These are phyloP conservation scores for Xylariaceae sp. DNA, from an alignment of 2,329 filamentous ascomycete species.

Conservation along the genomic window DNA sequence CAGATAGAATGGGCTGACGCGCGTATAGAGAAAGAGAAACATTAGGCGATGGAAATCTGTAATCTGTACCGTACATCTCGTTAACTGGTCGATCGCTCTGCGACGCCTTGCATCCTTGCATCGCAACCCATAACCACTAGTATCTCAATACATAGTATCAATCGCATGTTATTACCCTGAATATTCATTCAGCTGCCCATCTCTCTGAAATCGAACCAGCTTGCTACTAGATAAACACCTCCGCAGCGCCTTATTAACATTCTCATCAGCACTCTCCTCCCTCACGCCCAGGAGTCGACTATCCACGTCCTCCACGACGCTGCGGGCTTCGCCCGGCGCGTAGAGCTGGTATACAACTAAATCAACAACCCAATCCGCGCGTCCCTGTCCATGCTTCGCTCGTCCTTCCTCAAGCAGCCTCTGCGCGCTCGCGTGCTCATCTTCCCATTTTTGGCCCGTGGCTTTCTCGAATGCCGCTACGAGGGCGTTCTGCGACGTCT, in stretches of 20 bases:
- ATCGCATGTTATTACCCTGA: no score
- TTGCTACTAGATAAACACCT: not conserved
- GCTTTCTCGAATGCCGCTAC: constrained; percentile 26
- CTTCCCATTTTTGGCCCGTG: constrained; percentile 21
- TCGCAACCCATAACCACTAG: no score
- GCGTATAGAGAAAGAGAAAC: not conserved
- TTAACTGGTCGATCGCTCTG: not conserved
- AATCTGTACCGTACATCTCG: not conserved
- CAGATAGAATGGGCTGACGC: not conserved
- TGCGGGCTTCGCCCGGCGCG: constrained; percentile 28
- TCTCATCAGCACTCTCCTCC: constrained; percentile 27
- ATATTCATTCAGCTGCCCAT: no score
- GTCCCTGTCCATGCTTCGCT: constrained; percentile 22
- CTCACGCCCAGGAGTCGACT: constrained; percentile 25
- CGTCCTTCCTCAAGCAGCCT: constrained; percentile 22
- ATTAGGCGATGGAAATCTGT: not conserved
- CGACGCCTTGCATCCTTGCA: not conserved
- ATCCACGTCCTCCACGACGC: constrained; percentile 28
- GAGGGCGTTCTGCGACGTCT: constrained; percentile 24
- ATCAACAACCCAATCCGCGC: constrained; percentile 27
- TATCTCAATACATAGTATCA: no score
- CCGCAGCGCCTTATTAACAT: constrained; percentile 25
- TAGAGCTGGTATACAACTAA: constrained; percentile 31
- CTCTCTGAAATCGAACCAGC: no score
- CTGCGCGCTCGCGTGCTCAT: constrained; percentile 17